Percentiles rank a stretch among this genome's conserved stretches.
Evolutionary conservation across 177 flowering plant genomes (phyloP).

Genomic region (Vitis hybrid): DNA sequence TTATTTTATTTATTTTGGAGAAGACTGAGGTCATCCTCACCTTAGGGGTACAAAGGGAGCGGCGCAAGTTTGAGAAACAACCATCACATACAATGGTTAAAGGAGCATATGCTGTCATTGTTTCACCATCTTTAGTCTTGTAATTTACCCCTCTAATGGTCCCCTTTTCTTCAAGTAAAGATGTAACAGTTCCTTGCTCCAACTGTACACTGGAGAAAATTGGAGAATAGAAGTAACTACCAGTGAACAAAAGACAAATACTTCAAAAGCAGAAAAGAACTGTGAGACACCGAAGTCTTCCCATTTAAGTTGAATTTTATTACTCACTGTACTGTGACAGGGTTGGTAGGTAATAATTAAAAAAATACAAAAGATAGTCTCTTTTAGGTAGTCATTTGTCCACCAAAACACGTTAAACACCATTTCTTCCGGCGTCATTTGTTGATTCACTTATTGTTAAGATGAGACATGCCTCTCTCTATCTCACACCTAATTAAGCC

Average conservation of each 20-base stretch:
- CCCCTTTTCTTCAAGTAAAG: slow-evolving; percentile 48
- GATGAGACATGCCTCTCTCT: too few species aligned
- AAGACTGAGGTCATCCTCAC: slow-evolving; percentile 16
- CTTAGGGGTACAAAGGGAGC: slow-evolving; percentile 50
- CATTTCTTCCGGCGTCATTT: too few species aligned
- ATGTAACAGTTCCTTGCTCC: slow-evolving; percentile 52
- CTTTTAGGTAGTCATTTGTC: too few species aligned
- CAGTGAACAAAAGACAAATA: background rate
- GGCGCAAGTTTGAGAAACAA: slow-evolving; percentile 53
- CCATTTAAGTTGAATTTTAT: too few species aligned
- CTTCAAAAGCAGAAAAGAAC: background rate
- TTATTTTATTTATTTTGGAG: background rate
- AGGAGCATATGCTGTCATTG: slow-evolving; percentile 40
- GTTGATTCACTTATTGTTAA: too few species aligned
- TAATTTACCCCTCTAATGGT: slow-evolving; percentile 48
- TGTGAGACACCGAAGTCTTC: background rate
- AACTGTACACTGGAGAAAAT: slow-evolving; percentile 28
- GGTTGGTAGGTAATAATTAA: too few species aligned
- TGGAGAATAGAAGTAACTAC: background rate
- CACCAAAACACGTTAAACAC: too few species aligned
- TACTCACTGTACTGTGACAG: too few species aligned
- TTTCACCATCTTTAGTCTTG: slow-evolving; percentile 39
- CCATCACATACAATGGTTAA: slow-evolving; percentile 55
- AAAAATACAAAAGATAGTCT: too few species aligned
- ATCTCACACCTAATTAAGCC: too few species aligned